Conservation (phyloP, 257 asterid species). For the Leonotis leonurus region DNA sequence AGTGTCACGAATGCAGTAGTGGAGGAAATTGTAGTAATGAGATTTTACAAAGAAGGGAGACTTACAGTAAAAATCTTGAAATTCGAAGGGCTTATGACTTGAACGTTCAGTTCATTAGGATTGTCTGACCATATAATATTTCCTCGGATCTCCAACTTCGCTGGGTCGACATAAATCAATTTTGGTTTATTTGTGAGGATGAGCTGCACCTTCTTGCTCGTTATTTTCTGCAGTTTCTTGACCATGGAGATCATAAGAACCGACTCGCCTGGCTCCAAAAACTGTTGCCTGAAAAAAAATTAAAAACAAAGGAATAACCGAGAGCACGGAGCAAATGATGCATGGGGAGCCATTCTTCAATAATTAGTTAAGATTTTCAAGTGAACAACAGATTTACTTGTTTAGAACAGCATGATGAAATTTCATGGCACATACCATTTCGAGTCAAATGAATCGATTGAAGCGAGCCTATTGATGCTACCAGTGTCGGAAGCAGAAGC, state of each 20-base stretch:
- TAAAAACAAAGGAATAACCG: not conserved
- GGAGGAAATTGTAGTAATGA: not conserved
- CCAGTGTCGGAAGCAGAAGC: conserved; percentile 56
- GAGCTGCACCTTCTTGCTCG: conserved; percentile 96
- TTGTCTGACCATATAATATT: conserved; percentile 89
- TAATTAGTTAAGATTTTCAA: too few relatives aligned
- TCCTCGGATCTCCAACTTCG: conserved; percentile 71
- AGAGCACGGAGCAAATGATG: too few relatives aligned
- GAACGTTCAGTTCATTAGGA: conserved; percentile 82
- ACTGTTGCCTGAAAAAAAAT: conserved; percentile 64
- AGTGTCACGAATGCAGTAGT: not conserved
- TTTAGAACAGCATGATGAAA: not conserved
- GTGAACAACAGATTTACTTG: too few relatives aligned
- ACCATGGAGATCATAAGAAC: conserved; percentile 96
- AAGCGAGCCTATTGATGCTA: conserved; percentile 90
- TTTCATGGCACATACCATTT: conserved; percentile 64
- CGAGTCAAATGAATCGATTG: conserved; percentile 97
- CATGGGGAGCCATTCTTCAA: too few relatives aligned
- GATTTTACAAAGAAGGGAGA: conserved; percentile 11
- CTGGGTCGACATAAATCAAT: conserved; percentile 83
- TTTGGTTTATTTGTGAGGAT: conserved; percentile 93
- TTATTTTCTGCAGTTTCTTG: conserved; percentile 79
- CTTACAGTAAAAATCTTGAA: conserved; percentile 95
- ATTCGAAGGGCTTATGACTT: conserved; percentile 69
- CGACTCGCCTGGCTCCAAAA: conserved; percentile 95